These are phyloP conservation scores for Populus tremula DNA, from an alignment of 345 rosid species.

Conservation along the genomic window DNA sequence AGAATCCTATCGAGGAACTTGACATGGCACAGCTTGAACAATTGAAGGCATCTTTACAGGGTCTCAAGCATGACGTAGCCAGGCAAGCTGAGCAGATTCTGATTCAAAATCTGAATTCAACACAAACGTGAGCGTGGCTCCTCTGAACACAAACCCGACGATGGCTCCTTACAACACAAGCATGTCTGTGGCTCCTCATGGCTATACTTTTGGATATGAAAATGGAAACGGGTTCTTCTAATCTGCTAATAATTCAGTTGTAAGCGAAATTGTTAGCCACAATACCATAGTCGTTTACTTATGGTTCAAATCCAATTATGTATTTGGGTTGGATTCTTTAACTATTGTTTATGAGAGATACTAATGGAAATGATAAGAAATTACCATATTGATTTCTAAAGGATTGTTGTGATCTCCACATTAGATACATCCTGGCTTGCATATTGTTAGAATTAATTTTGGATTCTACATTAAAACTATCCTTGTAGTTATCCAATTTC, in stretches of 20 bases:
- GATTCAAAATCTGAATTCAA: slow-evolving; percentile 6
- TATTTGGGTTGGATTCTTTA: background rate
- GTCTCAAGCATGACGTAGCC: slow-evolving; percentile 36
- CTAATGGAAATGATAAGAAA: background rate
- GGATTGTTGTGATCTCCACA: background rate
- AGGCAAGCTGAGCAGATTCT: slow-evolving; percentile 29
- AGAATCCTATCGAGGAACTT: slow-evolving; percentile 35
- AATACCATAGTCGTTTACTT: too few species aligned
- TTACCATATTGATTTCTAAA: background rate
- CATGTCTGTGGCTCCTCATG: background rate
- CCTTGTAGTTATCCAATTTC: too few species aligned
- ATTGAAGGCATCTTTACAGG: slow-evolving; percentile 34
- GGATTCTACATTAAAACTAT: too few species aligned
- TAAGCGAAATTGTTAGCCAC: background rate
- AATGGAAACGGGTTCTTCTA: background rate
- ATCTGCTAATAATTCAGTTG: background rate
- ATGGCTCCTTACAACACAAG: background rate
- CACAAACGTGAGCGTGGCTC: background rate
- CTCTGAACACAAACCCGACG: background rate
- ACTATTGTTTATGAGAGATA: background rate
- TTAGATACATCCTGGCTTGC: background rate
- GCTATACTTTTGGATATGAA: background rate
- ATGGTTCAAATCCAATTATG: background rate
- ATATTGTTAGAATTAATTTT: too few species aligned
- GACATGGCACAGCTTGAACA: slow-evolving; percentile 30